A percentile compares a stretch with the other conserved stretches of the same genome.
phyloP scores from a whole-genome alignment of 139 green algal species.

The Chlamydomonas applanata region DNA sequence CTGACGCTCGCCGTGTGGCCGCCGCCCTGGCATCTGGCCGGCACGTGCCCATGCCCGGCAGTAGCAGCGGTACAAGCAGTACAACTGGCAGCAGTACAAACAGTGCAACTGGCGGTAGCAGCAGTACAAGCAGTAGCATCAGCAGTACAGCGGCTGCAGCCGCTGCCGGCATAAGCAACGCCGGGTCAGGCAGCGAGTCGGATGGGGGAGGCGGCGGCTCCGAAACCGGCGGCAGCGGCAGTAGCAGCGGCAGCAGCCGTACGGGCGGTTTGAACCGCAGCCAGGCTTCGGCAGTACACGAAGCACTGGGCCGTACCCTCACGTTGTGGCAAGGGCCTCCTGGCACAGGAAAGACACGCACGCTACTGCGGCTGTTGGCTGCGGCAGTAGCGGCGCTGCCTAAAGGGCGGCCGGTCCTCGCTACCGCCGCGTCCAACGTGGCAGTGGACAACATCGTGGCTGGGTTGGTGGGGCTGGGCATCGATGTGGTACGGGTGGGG shows the following conservation, averaged over 20 bases:
- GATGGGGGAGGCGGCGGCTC: no score
- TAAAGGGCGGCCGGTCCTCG: constrained; percentile 33
- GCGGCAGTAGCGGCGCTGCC: not conserved
- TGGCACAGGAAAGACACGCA: constrained; percentile 63
- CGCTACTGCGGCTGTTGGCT: constrained; percentile 35
- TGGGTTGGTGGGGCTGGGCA: constrained; percentile 40
- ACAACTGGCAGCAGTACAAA: not conserved
- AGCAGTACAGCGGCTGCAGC: constrained; percentile 10
- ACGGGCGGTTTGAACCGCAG: constrained; percentile 36
- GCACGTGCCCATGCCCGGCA: no score
- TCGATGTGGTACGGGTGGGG: constrained; percentile 51
- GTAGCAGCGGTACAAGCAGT: not conserved
- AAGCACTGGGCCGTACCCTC: constrained; percentile 42
- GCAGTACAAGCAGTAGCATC: not conserved
- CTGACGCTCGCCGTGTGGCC: no score
- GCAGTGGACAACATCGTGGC: constrained; percentile 67
- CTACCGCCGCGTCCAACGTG: constrained; percentile 58
- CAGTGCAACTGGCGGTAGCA: not conserved
- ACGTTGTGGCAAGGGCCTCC: constrained; percentile 67
- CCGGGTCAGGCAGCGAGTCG: no score
- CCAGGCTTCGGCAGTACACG: constrained; percentile 39
- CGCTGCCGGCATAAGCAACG: constrained; percentile 13
- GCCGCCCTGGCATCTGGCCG: no score
- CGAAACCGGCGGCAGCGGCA: constrained; percentile 18
- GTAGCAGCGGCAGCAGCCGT: not conserved